Base-by-base conservation (phyloP, 371 early-diverging fungal genomes). In the Chytridiales sp. region DNA sequence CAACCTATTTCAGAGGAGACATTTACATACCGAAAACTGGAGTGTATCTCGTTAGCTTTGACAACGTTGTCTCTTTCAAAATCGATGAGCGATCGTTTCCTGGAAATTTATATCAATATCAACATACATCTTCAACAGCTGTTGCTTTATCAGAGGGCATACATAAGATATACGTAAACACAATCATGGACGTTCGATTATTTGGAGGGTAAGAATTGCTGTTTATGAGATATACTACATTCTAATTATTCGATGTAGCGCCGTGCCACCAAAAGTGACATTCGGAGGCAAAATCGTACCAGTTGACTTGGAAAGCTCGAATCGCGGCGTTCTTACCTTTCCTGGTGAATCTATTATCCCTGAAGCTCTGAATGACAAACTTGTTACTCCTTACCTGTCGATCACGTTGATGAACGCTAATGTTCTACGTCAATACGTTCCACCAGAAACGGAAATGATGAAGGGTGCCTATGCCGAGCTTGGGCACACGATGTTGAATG, bases 121-220 rank as follows among this genome's bases (percentile, higher is more conserved):
- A 26, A 4, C 77, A 74, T 61, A 49, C 66, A 0, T 57, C 74
- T 1, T 47, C 55, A 9, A 59, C 67, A 9, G 61, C 71, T 6
- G 61, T 77, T 17, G 57, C 59, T 43, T 50, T 77, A 24, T 52
- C 55, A 13, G 56, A 61, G 29, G 85, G 85, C 1, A 44, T 39
- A 1, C 84, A 88, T 55, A 65, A 48, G 0, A 51, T 88, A 1
- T 76, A 77, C 39, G 75, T 87, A 3, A 75, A 80, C 35, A 67
- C 82, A 4, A 74, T 79, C 0, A 78, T 84, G 72, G 88, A 88
- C 58, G 79, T 86, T 1, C 77, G 88, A 1, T 66, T 84, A 8
- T 84, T 82, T 72, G 86, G 87, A 8, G 84, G 80, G 42, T 73
- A 63, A 8, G 65, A 36, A 31, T 31, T 13, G n/a, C 26, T 47